phyloP scores from a whole-genome alignment of 352 stramenopile species.

The Hyaloperonospora brassicae region DNA sequence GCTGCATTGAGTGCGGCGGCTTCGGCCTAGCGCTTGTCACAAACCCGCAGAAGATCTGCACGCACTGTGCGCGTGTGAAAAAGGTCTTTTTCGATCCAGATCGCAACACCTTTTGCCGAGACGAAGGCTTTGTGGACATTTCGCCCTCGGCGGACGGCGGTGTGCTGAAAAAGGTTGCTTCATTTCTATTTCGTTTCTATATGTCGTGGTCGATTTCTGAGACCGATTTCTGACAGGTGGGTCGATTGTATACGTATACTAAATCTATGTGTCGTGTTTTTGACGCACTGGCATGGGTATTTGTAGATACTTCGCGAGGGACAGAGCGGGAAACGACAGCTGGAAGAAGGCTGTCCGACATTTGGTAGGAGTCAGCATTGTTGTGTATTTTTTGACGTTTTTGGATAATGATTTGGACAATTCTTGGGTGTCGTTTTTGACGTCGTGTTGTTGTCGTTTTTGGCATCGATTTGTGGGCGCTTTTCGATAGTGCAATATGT shows the following conservation, averaged over 20 bases:
- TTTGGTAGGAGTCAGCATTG: constrained; percentile 32
- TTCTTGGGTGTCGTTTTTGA: background rate
- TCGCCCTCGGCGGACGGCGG: constrained; percentile 60
- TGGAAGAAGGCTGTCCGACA: constrained; percentile 79
- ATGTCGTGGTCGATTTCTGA: background rate
- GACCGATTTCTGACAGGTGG: no score
- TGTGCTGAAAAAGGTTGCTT: constrained; percentile 68
- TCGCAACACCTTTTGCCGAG: constrained; percentile 48
- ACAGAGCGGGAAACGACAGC: constrained; percentile 29
- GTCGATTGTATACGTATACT: background rate
- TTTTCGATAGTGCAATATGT: constrained; percentile 68
- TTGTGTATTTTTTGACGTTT: background rate
- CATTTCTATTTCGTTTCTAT: background rate
- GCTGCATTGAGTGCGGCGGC: constrained; percentile 61
- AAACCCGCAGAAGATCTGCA: constrained; percentile 64
- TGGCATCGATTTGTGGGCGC: background rate
- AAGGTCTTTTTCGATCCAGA: constrained; percentile 76
- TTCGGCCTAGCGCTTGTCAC: constrained; percentile 60
- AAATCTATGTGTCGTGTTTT: background rate
- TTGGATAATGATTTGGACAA: background rate
- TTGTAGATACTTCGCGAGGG: constrained; percentile 53
- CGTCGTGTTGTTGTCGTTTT: background rate
- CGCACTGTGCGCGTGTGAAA: constrained; percentile 56
- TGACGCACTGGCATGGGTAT: background rate
- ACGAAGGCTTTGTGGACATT: constrained; percentile 80